Conservation (phyloP, 345 rosid species). For the Populus deltoides region DNA sequence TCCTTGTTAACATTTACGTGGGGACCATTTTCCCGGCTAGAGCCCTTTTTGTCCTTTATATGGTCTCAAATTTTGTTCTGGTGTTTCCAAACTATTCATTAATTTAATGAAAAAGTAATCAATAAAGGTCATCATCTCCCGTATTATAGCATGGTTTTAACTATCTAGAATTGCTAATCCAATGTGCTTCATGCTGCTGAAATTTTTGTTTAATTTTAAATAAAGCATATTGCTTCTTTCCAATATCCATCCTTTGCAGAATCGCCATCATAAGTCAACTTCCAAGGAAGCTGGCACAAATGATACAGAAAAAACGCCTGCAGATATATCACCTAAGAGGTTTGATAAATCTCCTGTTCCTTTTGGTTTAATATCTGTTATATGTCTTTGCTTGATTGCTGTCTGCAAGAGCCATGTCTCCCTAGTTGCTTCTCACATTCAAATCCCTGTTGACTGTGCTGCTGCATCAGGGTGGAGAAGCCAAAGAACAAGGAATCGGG, state of each 20-base stretch:
- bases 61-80: no score
- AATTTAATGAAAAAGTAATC: not conserved
- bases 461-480: slow-evolving; percentile 21
- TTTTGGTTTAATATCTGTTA: not conserved
- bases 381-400: not conserved
- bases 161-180: not conserved
- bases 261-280: slow-evolving; percentile 55
- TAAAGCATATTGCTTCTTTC: slow-evolving; percentile 1
- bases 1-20: no score
- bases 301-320: slow-evolving; percentile 13
- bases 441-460: not conserved
- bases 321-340: slow-evolving; percentile 18
- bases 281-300: slow-evolving; percentile 38
- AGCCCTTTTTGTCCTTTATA: not conserved
- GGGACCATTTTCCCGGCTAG: not conserved
- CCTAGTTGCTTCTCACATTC: not conserved
- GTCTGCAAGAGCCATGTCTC: not conserved
- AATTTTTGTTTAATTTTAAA: not conserved
- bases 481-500: slow-evolving; percentile 20
- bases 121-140: not conserved
- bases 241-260: slow-evolving; percentile 42
- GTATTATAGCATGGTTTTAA: not conserved
- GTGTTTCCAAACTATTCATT: no score
- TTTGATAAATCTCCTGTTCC: not conserved
- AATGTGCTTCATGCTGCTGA: not conserved